phyloP scores from a whole-genome alignment of 2,329 filamentous ascomycete genomes.

The Bipolaris cookei region DNA sequence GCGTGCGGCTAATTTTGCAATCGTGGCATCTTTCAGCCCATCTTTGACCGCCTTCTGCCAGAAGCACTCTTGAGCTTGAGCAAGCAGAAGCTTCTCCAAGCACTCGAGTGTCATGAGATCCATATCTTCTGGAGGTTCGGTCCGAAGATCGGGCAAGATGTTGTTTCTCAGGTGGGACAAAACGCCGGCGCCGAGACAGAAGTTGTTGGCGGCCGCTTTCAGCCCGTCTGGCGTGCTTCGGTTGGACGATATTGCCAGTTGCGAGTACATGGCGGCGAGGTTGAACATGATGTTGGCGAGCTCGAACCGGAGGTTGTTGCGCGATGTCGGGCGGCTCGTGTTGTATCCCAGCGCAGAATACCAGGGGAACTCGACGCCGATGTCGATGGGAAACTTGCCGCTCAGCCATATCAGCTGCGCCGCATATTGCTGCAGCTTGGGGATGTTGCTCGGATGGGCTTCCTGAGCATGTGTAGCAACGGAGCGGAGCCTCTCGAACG shows the following conservation, averaged over 20 bases:
- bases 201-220: constrained; percentile 87
- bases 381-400: constrained; percentile 95
- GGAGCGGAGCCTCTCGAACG: constrained; percentile 80
- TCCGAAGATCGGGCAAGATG: constrained; percentile 81
- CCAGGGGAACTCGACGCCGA: constrained; percentile 95
- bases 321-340: constrained; percentile 70
- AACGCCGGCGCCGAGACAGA: constrained; percentile 85
- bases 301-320: constrained; percentile 78
- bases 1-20: constrained; percentile 87
- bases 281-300: constrained; percentile 93
- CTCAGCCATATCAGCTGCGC: constrained; percentile 92
- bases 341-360: constrained; percentile 94
- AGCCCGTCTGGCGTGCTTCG: constrained; percentile 80
- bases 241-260: constrained; percentile 83
- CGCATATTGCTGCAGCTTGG: constrained; percentile 88
- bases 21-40: constrained; percentile 86
- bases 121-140: constrained; percentile 92
- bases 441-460: constrained; percentile 83
- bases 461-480: constrained; percentile 91
- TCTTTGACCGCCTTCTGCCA: constrained; percentile 98
- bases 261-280: constrained; percentile 89
- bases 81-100: constrained; percentile 81
- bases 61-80: constrained; percentile 95
- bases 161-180: constrained; percentile 76
- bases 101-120: constrained; percentile 85